Percentiles rank a stretch among this genome's conserved stretches.
Evolutionary conservation across 345 rosid genomes (phyloP).

Genomic region (Iberis pinnata): DNA sequence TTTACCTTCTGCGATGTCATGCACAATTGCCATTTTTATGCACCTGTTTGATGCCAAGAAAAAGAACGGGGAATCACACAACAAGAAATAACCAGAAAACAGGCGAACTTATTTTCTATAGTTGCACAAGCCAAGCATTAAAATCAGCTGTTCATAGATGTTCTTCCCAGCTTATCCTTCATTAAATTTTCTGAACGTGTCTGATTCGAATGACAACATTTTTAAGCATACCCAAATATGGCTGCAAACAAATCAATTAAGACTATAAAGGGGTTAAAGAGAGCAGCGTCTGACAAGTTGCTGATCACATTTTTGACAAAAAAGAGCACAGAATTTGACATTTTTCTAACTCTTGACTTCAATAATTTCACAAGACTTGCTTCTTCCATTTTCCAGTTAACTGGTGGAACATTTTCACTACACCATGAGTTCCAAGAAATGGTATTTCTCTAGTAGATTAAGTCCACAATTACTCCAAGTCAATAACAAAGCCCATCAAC

Average conservation of each 20-base stretch:
- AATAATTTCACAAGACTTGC: too few relatives aligned
- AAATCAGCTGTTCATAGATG: background rate
- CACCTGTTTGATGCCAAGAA: slow-evolving; percentile 51
- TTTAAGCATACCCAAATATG: background rate
- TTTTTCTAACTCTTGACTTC: too few relatives aligned
- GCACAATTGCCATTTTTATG: slow-evolving; percentile 91
- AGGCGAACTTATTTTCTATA: background rate
- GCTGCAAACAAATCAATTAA: background rate
- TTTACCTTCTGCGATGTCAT: slow-evolving; percentile 95
- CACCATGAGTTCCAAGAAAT: too few relatives aligned
- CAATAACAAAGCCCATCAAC: background rate
- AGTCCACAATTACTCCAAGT: slow-evolving; percentile 1
- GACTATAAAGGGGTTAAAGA: background rate
- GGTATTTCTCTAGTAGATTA: background rate
- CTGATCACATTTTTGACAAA: too few relatives aligned
- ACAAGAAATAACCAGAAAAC: slow-evolving; percentile 3
- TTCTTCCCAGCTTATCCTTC: slow-evolving; percentile 1
- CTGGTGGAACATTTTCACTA: too few relatives aligned
- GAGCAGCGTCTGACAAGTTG: too few relatives aligned
- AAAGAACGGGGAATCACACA: slow-evolving; percentile 17
- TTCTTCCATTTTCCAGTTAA: too few relatives aligned
- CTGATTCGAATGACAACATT: too few relatives aligned
- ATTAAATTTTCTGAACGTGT: background rate
- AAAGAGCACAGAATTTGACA: background rate
- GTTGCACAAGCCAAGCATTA: background rate